These are phyloP conservation scores for Castanospermum australe DNA, from an alignment of 306 rosid species.

Conservation along the genomic window DNA sequence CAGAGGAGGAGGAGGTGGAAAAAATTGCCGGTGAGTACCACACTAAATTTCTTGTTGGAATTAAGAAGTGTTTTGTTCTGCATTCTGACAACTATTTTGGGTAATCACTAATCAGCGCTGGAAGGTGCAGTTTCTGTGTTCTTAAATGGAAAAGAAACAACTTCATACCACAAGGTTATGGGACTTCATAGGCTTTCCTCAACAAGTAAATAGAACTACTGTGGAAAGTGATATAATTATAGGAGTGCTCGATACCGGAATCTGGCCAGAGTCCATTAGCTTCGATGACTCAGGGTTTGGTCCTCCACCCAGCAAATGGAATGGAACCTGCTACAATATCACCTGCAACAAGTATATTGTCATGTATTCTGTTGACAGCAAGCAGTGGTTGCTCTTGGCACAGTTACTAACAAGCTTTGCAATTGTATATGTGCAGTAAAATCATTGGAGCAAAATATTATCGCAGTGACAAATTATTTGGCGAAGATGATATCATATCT, in stretches of 20 bases:
- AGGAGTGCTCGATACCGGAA: constrained; percentile 24
- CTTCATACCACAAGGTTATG: constrained; percentile 36
- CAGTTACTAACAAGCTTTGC: background rate
- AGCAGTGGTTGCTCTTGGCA: background rate
- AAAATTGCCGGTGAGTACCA: background rate
- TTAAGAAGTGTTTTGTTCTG: background rate
- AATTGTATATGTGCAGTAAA: constrained; percentile 25
- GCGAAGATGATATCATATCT: background rate
- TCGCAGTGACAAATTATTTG: background rate
- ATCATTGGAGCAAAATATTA: constrained; percentile 46
- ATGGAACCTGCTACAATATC: constrained; percentile 24
- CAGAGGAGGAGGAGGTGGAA: constrained; percentile 14
- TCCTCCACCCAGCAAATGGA: constrained; percentile 40
- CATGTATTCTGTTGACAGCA: background rate
- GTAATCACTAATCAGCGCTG: constrained; percentile 12
- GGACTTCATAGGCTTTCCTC: constrained; percentile 28
- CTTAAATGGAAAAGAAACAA: background rate
- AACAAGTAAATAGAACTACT: background rate
- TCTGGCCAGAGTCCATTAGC: constrained; percentile 37
- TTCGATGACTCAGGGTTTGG: constrained; percentile 29
- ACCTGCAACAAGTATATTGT: constrained; percentile 32
- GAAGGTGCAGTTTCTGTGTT: constrained; percentile 34
- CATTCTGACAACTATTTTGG: background rate
- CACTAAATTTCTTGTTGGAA: background rate
- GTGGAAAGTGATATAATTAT: constrained; percentile 10